Conservation (phyloP, 805 yeast genomes). For the Nakazawaea peltata region DNA sequence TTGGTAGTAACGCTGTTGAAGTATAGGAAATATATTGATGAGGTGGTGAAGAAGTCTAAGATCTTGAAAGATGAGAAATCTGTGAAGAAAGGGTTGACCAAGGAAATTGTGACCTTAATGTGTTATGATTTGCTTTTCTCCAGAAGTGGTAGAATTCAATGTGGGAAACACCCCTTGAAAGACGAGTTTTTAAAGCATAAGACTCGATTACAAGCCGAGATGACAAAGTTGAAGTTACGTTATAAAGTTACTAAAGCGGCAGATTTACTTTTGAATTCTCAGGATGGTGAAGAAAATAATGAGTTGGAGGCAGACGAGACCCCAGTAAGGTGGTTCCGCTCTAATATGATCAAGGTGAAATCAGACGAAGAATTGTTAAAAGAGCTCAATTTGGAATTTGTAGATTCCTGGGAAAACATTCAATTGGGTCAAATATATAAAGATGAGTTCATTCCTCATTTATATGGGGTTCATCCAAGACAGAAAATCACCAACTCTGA, state of each 20-base stretch:
- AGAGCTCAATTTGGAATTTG: slow-evolving; percentile 36
- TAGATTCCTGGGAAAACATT: slow-evolving; percentile 34
- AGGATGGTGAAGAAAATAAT: too few species aligned
- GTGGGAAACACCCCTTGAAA: slow-evolving; percentile 83
- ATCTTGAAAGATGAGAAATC: slow-evolving; percentile 47
- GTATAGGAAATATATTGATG: slow-evolving; percentile 55
- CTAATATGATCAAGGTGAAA: slow-evolving; percentile 53
- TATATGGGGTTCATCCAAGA: slow-evolving; percentile 77
- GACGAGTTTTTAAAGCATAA: slow-evolving; percentile 72
- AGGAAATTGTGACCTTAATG: slow-evolving; percentile 50
- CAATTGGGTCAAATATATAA: slow-evolving; percentile 53
- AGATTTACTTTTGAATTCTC: slow-evolving; percentile 43
- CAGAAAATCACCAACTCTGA: slow-evolving; percentile 62
- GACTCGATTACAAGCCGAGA: slow-evolving; percentile 76
- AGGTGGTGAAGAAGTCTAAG: slow-evolving; percentile 59
- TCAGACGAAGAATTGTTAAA: slow-evolving; percentile 29
- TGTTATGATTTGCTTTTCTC: slow-evolving; percentile 78
- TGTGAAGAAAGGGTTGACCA: slow-evolving; percentile 30
- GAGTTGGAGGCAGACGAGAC: slow-evolving; percentile 43
- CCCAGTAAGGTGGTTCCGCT: slow-evolving; percentile 75
- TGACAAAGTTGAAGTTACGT: slow-evolving; percentile 68
- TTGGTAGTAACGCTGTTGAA: slow-evolving; percentile 70
- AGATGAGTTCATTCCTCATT: slow-evolving; percentile 66
- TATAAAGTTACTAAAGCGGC: slow-evolving; percentile 51
- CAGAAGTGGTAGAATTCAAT: slow-evolving; percentile 72